Evolutionary conservation across 2,329 filamentous ascomycete genomes (phyloP).

Genomic region (Pezicula carpinea): DNA sequence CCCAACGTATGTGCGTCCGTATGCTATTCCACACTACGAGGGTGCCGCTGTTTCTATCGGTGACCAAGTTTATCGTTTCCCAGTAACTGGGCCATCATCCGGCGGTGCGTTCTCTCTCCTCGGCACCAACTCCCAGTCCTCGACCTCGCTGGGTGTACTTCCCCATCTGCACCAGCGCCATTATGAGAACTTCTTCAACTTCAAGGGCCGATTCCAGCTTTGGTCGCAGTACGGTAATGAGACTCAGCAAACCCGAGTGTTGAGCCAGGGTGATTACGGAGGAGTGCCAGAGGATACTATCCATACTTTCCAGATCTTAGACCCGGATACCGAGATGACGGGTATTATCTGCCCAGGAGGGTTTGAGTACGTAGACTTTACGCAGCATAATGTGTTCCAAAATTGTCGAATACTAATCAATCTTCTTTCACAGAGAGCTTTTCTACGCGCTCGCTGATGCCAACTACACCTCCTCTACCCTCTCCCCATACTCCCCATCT

Average conservation of each 20-base stretch:
- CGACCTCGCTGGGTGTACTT: conserved; percentile 34
- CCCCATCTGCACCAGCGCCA: conserved; percentile 38
- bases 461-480: conserved; percentile 31
- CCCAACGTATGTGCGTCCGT: conserved; percentile 18
- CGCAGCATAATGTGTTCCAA: not conserved
- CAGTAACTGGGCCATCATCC: conserved; percentile 40
- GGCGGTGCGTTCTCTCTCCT: conserved; percentile 40
- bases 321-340: conserved; percentile 42
- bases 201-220: conserved; percentile 40
- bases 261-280: conserved; percentile 41
- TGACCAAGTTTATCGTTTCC: conserved; percentile 35
- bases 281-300: conserved; percentile 40
- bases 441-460: conserved; percentile 35
- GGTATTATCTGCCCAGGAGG: conserved; percentile 42
- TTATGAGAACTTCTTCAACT: conserved; percentile 43
- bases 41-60: conserved; percentile 27
- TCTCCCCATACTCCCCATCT: conserved; percentile 33
- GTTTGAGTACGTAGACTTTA: conserved; percentile 36
- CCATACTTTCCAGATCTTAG: conserved; percentile 43
- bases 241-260: conserved; percentile 29
- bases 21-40: conserved; percentile 18
- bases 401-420: not conserved
- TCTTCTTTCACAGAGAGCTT: conserved; percentile 23
- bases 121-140: conserved; percentile 36
- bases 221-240: conserved; percentile 33